A percentile compares a stretch with the other conserved stretches of the same genome.
Evolutionary conservation across 2,329 filamentous ascomycete genomes (phyloP).

Genomic region (Colletotrichum lini): DNA sequence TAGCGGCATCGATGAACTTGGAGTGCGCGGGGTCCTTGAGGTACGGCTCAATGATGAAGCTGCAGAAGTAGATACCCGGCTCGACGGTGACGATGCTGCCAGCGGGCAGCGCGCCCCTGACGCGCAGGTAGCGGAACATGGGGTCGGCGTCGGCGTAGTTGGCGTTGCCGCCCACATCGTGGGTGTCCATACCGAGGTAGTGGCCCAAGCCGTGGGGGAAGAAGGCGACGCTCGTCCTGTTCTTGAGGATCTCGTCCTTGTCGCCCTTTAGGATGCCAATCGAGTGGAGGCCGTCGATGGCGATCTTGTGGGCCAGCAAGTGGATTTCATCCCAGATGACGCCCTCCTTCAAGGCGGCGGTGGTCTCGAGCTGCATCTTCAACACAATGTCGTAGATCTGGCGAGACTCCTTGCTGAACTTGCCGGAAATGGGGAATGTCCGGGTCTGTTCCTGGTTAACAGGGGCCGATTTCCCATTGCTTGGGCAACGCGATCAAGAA

Average conservation of each 20-base stretch:
- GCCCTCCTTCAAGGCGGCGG: constrained; percentile 79
- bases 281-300: constrained; percentile 82
- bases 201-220: constrained; percentile 94
- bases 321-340: constrained; percentile 88
- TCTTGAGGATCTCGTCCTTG: constrained; percentile 80
- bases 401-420: constrained; percentile 78
- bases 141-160: constrained; percentile 84
- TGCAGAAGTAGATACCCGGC: constrained; percentile 94
- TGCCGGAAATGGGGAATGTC: constrained; percentile 85
- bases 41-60: constrained; percentile 88
- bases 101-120: constrained; percentile 81
- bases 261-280: constrained; percentile 81
- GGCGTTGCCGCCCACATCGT: constrained; percentile 85
- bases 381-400: constrained; percentile 88
- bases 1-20: constrained; percentile 81
- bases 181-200: constrained; percentile 93
- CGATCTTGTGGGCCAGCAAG: constrained; percentile 82
- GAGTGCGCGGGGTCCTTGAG: constrained; percentile 79
- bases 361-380: constrained; percentile 87
- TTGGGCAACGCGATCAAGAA: neutral
- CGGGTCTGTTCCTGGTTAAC: constrained; percentile 75
- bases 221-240: constrained; percentile 88
- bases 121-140: constrained; percentile 89
- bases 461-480: neutral
- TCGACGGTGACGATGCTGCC: constrained; percentile 92